Evolutionary conservation across 108 stramenopile species (phyloP), one percentile per base, ranked within the genome.

Genomic region (Asterionellopsis glacialis): DNA sequence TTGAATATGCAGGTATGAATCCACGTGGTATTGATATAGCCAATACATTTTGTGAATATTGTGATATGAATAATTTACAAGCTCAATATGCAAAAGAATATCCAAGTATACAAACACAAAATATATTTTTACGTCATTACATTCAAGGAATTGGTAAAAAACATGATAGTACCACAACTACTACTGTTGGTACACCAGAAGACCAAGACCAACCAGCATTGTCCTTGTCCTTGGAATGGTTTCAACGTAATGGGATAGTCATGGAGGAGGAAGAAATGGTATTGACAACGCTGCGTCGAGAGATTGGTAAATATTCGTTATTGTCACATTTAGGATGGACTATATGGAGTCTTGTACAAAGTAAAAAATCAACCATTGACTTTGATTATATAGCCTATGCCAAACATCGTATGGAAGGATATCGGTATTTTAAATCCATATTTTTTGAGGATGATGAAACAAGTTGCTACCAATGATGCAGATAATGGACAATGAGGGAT

Each of bases 371-470:
- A 7, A 55, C 39, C 12, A 77, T 86, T 11, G 85, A 87, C 10
- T 93, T 87, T 65, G 91, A 93, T 51, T 93, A 84, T 55, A 14
- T 88, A 18, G 55, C 25, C 9, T 93, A 93, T 65, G 87, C 87
- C 3, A 41, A 57, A 19, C 68, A 74, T 51, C 75, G 91, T 13
- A 65, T 80, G 67, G 82, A 82, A 12, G 88, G 87, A 10, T 85
- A 76, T 64, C 43, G 42, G 1, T 65, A 45, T 5, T 69, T 68
- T 44, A 81, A 75, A 61, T 21, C 40, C 42, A 64, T 50, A 59
- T 74, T 70, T 71, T 69, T 59, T 43, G 5, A 28, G 39, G 47
- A 48, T 4, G 47, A 9, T 5, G 33, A 33, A 33, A 2, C 2
- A 33, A 7, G 7, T 5, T 33, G 2, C 2, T 2, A 33, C 2